Base-by-base conservation (phyloP, 2,329 filamentous ascomycete species). In the Cladosporium sp. region DNA sequence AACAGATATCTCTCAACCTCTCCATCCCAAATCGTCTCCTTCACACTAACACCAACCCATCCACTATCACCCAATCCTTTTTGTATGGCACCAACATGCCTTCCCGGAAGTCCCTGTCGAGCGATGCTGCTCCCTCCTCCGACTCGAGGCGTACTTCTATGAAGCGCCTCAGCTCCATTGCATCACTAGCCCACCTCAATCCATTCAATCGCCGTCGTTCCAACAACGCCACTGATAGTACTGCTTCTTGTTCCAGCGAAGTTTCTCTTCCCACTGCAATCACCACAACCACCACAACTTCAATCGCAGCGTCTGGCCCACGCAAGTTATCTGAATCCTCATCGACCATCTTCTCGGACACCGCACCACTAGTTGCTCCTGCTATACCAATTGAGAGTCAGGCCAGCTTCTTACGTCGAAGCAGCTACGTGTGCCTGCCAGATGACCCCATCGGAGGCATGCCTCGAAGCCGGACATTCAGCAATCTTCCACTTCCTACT, bases 401-500 rank as follows among this genome's bases (percentile, higher is more conserved):
- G 40, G 50, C 42, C 4, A 47, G 43, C 37, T 52, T 47, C 17
- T 43, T 52, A n/a, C 54, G 59, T 8, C 56, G 58, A n/a, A 59
- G 59, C 55, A 66, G 61, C 47, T 67, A 67, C 54, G 56, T 66
- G 29, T 60, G 63, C 34, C 49, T 66, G 17, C 60, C 61, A 6
- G 62, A 68, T 44, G 61, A 67, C 38, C 60, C 65, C 11, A 57
- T 61, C 42, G 61, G 60, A 3, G 61, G 61, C 12, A 62, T 69
- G 58, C 64, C 65, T 22, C 58, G 63, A 40, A 68, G 66, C 52
- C 56, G 61, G 20, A 68, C 66, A 7, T 65, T 68, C 50, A 67
- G 66, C 54, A 67, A 68, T 45, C 55, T 69, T 15, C 61, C 64
- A 4, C 36, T 65, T n/a, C 63, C 64, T 1, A 56, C 56, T 9